These are phyloP conservation scores for Podosphaera xanthii DNA, from an alignment of 2,329 filamentous ascomycete genomes.

Conservation along the genomic window DNA sequence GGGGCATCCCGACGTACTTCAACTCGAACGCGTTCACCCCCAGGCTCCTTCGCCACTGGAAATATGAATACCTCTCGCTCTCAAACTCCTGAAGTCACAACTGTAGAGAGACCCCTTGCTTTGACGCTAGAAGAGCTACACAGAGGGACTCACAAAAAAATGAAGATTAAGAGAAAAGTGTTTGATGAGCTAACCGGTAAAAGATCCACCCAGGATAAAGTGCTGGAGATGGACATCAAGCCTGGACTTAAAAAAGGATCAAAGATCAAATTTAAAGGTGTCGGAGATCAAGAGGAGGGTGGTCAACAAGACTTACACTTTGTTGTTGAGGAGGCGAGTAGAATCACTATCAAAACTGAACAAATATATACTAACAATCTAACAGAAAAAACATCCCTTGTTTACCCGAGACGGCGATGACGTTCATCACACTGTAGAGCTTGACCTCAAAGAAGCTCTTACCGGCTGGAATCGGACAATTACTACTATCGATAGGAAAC, in stretches of 20 bases:
- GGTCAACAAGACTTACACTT: slow-evolving; percentile 91
- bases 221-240: slow-evolving; percentile 88
- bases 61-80: slow-evolving; percentile 16
- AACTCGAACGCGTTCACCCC: slow-evolving; percentile 21
- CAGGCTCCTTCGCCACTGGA: slow-evolving; percentile 21
- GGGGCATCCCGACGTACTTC: slow-evolving; percentile 21
- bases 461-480: slow-evolving; percentile 89
- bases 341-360: neutral
- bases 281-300: slow-evolving; percentile 94
- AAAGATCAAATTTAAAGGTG: slow-evolving; percentile 94
- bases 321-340: slow-evolving; percentile 70
- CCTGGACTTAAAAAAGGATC: slow-evolving; percentile 86
- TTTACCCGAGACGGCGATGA: slow-evolving; percentile 80
- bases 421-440: slow-evolving; percentile 51
- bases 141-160: slow-evolving; percentile 76
- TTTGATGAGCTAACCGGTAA: slow-evolving; percentile 65
- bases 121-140: slow-evolving; percentile 76
- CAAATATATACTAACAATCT: slow-evolving; percentile 20
- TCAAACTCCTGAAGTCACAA: slow-evolving; percentile 67
- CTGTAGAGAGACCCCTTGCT: slow-evolving; percentile 64
- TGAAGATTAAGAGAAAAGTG: slow-evolving; percentile 94
- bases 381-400: slow-evolving; percentile 62
- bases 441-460: slow-evolving; percentile 79
- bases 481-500: slow-evolving; percentile 77
- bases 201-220: slow-evolving; percentile 66